A percentile compares a stretch with the other conserved stretches of the same genome.
Conservation (phyloP, 345 rosid genomes). For the Cardamine resedifolia region DNA sequence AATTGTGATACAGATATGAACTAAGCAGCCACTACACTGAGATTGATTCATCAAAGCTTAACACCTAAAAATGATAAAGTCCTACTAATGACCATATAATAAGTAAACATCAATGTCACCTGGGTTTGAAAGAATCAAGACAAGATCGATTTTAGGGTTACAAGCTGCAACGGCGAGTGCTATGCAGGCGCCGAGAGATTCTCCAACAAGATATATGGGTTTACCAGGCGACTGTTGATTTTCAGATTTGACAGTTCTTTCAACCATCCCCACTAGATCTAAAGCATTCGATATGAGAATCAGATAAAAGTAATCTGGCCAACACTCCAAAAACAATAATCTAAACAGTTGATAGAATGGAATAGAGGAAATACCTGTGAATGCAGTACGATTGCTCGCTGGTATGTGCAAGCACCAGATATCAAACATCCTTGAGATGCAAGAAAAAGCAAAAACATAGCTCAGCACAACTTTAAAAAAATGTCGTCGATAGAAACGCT, state of each 20-base stretch:
- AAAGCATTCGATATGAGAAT: slow-evolving; percentile 15
- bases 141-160: slow-evolving; percentile 65
- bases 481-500: neutral
- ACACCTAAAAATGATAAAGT: neutral
- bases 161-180: slow-evolving; percentile 70
- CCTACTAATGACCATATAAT: neutral
- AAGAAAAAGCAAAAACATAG: slow-evolving; percentile 4
- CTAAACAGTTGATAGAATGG: neutral
- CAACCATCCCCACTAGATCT: slow-evolving; percentile 67
- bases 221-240: slow-evolving; percentile 40
- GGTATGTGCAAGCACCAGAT: slow-evolving; percentile 84
- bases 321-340: neutral
- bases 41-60: neutral
- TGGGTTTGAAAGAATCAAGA: slow-evolving; percentile 70
- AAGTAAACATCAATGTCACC: slow-evolving; percentile 39
- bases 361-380: slow-evolving; percentile 44
- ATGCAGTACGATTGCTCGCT: slow-evolving; percentile 62
- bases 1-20: neutral
- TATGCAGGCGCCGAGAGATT: slow-evolving; percentile 78
- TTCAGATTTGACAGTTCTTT: slow-evolving; percentile 50
- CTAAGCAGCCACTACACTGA: slow-evolving; percentile 12
- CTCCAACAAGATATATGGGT: slow-evolving; percentile 83
- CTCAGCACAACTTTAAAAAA: neutral
- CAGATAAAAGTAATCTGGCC: neutral
- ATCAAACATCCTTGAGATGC: slow-evolving; percentile 57